phyloP scores from a whole-genome alignment of 495 filamentous ascomycete species.

The Thermothielavioides terrestris region DNA sequence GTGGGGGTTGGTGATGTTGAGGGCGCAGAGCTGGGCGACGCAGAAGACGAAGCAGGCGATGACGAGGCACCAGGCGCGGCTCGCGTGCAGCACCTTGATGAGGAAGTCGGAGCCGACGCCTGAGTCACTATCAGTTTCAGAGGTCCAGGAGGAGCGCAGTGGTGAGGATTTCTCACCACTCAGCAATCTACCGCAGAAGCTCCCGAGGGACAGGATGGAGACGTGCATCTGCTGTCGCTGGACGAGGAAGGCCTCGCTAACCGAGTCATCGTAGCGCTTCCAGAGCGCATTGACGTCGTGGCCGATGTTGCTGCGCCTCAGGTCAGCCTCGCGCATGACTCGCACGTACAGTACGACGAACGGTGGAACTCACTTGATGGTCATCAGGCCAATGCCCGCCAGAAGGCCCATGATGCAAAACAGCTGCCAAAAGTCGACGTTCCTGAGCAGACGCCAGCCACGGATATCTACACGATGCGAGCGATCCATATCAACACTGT shows the following conservation, averaged over 20 bases:
- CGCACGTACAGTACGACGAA: neutral
- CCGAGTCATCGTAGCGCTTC: conserved; percentile 71
- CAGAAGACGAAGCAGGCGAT: conserved; percentile 70
- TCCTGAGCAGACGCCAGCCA: conserved; percentile 66
- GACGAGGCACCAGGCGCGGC: conserved; percentile 83
- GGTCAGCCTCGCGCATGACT: conserved; percentile 11
- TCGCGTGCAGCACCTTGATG: conserved; percentile 67
- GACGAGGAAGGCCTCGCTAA: conserved; percentile 64
- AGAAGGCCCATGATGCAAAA: conserved; percentile 79
- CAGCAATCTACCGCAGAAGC: conserved; percentile 69
- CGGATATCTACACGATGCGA: conserved; percentile 79
- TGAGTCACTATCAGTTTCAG: conserved; percentile 20
- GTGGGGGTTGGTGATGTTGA: conserved; percentile 73
- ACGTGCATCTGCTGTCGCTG: conserved; percentile 86
- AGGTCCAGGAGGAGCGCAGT: neutral
- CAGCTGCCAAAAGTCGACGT: conserved; percentile 81
- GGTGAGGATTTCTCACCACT: conserved; percentile 50
- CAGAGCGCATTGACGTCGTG: conserved; percentile 75
- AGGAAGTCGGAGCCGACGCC: conserved; percentile 87
- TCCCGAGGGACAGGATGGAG: conserved; percentile 78
- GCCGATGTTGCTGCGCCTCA: conserved; percentile 73
- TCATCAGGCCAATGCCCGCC: conserved; percentile 93
- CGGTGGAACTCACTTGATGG: conserved; percentile 85
- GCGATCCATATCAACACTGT: conserved; percentile 48
- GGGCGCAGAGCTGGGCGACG: conserved; percentile 68